Evolutionary conservation across 768 basidiomycete species (phyloP).

Genomic region (Xerocomus spinulosus): DNA sequence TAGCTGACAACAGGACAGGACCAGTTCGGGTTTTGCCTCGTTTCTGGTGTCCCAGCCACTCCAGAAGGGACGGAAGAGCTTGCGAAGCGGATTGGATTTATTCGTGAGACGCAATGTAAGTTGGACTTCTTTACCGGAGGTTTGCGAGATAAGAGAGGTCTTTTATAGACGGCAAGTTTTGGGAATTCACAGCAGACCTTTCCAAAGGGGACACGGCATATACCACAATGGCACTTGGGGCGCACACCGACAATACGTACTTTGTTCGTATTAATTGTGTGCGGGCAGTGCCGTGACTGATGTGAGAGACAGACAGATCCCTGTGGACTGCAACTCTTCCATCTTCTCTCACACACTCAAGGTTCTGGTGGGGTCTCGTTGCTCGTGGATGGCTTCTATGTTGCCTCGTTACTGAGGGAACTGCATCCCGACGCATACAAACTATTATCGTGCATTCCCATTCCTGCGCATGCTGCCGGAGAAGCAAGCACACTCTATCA

Average conservation of each 20-base stretch:
- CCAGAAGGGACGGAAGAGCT: slow-evolving; percentile 83
- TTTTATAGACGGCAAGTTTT: slow-evolving; percentile 81
- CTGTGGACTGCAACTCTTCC: slow-evolving; percentile 93
- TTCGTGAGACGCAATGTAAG: slow-evolving; percentile 78
- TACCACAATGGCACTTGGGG: slow-evolving; percentile 79
- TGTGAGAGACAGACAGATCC: slow-evolving; percentile 68
- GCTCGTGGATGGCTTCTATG: slow-evolving; percentile 95
- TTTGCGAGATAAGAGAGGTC: slow-evolving; percentile 33
- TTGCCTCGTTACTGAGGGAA: slow-evolving; percentile 72
- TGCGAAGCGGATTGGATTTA: slow-evolving; percentile 72
- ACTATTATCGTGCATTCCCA: slow-evolving; percentile 59
- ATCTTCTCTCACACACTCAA: slow-evolving; percentile 78
- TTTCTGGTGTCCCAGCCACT: slow-evolving; percentile 74
- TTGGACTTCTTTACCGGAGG: slow-evolving; percentile 1
- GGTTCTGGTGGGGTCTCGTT: slow-evolving; percentile 84
- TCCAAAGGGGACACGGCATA: slow-evolving; percentile 94
- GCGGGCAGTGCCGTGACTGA: slow-evolving; percentile 9
- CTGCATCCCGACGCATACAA: slow-evolving; percentile 68
- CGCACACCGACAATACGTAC: slow-evolving; percentile 77
- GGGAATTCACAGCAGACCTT: slow-evolving; percentile 93
- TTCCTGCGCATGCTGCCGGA: slow-evolving; percentile 89
- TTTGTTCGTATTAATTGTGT: slow-evolving; percentile 21
- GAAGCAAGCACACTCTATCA: slow-evolving; percentile 54
- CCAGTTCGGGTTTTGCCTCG: slow-evolving; percentile 83
- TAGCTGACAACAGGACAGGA: slow-evolving; percentile 45